Conservation (phyloP, 169 alveolate genomes). For the Plasmodium billcollinsi region DNA sequence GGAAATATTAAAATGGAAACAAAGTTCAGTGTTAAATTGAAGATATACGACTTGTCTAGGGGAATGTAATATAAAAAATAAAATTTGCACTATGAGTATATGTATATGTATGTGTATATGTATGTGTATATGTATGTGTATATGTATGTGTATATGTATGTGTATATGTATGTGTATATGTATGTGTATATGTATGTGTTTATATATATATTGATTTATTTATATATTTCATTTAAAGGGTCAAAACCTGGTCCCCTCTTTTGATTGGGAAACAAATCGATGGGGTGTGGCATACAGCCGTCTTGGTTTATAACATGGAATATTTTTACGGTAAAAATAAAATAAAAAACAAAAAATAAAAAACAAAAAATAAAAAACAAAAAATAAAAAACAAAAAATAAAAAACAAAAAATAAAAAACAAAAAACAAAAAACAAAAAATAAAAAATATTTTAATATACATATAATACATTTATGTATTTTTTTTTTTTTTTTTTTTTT, state of each 20-base stretch:
- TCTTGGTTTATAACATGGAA: conserved; percentile 93
- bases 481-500: conserved; percentile 84
- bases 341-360: background rate
- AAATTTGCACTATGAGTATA: background rate
- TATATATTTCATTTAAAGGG: conserved; percentile 51
- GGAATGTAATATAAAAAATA: conserved; percentile 62
- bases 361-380: no score
- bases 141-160: background rate
- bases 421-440: no score
- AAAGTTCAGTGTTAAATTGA: conserved; percentile 40
- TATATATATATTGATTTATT: background rate
- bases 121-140: background rate
- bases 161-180: background rate
- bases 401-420: no score
- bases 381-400: no score
- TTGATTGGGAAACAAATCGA: conserved; percentile 93
- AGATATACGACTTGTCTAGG: conserved; percentile 65
- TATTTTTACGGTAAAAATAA: conserved; percentile 92
- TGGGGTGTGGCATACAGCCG: conserved; percentile 97
- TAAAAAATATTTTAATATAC: background rate
- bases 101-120: background rate
- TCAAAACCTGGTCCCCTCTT: conserved; percentile 85
- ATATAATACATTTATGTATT: conserved; percentile 72
- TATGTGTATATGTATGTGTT: no score
- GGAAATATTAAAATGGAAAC: conserved; percentile 25